Evolutionary conservation across 768 basidiomycete genomes (phyloP), one percentile per base, ranked within the genome.

Genomic region (Phlegmacium glaucopus): DNA sequence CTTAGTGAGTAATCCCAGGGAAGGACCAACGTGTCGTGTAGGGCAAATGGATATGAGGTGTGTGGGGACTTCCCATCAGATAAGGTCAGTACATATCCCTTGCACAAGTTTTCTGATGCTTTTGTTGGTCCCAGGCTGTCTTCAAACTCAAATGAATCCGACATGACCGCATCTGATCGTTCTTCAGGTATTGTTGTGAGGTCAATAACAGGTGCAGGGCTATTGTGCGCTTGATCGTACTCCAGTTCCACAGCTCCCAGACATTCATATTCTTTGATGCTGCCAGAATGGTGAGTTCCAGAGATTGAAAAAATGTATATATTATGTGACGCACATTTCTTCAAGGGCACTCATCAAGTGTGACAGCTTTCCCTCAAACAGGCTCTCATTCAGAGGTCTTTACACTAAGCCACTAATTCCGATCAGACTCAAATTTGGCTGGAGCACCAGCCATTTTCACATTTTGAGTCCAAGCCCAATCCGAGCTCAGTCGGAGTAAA

Each of bases 41-140:
- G 50, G 6, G 48, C 45, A 47, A 61, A 66, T 1, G 59, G 63
- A 48, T 62, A 66, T 1, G 47, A 15, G 5, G 50, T 48, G 35
- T 61, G 54, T n/a, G 59, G 54, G 22, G 51, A 61, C 45, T 54
- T 51, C 18, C 54, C 53, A 6, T 45, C 44, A 18, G 59, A 60
- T 22, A 66, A 49, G 8, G 17, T 22, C 2, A 64, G 37, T 12
- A 22, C 32, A n/a, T 44, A 49, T 39, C 17, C 10, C 40, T 30
- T 51, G 44, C 43, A 44, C 25, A 38, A 43, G 15, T 9, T 15
- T 15, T 9, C 38, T 39, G 38, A 39, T 39, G 38, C 15, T 26
- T 25, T 43, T 15, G 25, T 13, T n/a, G n/a, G n/a, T n/a, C 42
- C 28, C 42, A 26, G 22, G 11, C n/a, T 25, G n/a, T 16, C 22